Conservation (phyloP, 208 protist species). For the Strigomonas oncopelti region DNA sequence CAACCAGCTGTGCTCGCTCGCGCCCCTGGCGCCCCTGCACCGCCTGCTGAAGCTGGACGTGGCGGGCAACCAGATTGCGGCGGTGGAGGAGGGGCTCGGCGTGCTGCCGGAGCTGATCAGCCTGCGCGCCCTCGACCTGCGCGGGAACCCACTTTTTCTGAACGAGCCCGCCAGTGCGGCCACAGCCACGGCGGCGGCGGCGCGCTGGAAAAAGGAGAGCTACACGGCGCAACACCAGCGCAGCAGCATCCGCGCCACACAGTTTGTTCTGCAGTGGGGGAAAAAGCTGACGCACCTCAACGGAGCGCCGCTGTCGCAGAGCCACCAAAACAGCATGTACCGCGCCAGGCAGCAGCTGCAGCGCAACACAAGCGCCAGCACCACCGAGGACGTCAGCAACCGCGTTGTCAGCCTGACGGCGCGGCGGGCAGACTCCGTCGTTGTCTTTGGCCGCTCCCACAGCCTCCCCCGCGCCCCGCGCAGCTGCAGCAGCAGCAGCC, state of each 20-base stretch:
- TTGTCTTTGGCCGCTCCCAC: not conserved
- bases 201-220: too few relatives aligned
- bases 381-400: slow-evolving; percentile 5
- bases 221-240: too few relatives aligned
- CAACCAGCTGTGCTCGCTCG: slow-evolving; percentile 52
- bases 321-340: slow-evolving; percentile 41
- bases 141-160: slow-evolving; percentile 45
- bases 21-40: slow-evolving; percentile 25
- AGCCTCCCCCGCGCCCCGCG: not conserved
- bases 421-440: not conserved
- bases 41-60: slow-evolving; percentile 49
- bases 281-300: slow-evolving; percentile 47
- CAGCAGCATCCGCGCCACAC: too few relatives aligned
- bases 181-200: not conserved
- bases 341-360: slow-evolving; percentile 23
- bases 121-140: slow-evolving; percentile 60
- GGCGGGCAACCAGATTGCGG: slow-evolving; percentile 34
- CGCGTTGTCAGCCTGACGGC: not conserved
- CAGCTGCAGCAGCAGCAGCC: not conserved
- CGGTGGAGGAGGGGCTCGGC: slow-evolving; percentile 13
- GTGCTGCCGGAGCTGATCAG: slow-evolving; percentile 29
- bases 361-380: not conserved
- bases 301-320: slow-evolving; percentile 65
- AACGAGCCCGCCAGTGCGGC: not conserved
- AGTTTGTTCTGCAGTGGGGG: not conserved